phyloP scores from a whole-genome alignment of 192 early-diverging fungal genomes.

The Backusella luteola region DNA sequence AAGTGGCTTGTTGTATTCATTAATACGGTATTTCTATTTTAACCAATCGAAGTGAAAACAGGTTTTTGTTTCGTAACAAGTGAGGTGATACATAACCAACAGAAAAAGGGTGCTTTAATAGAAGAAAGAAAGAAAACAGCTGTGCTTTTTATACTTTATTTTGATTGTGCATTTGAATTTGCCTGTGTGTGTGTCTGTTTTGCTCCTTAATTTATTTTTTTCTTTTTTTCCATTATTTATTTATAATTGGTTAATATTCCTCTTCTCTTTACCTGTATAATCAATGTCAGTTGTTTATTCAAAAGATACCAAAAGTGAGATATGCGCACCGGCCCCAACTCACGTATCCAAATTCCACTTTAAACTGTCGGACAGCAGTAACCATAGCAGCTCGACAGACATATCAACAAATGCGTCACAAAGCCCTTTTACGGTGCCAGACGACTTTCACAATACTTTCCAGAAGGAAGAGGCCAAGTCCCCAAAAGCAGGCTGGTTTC shows the following conservation, averaged over 20 bases:
- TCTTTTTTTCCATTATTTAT: background rate
- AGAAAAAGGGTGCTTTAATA: too few species aligned
- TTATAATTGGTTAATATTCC: background rate
- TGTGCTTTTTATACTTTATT: background rate
- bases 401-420: background rate
- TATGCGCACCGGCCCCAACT: constrained; percentile 7
- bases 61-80: background rate
- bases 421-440: constrained; percentile 6
- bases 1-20: background rate
- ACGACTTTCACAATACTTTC: constrained; percentile 3
- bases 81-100: background rate
- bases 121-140: background rate
- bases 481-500: constrained; percentile 28
- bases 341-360: background rate
- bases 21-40: background rate
- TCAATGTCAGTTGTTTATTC: background rate
- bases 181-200: background rate
- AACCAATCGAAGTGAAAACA: background rate
- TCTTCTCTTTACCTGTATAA: background rate
- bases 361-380: background rate
- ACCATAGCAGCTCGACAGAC: background rate
- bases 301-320: background rate
- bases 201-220: background rate
- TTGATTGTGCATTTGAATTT: background rate
- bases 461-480: background rate